Base-by-base conservation (phyloP, 306 rosid genomes). In the Morella rubra region DNA sequence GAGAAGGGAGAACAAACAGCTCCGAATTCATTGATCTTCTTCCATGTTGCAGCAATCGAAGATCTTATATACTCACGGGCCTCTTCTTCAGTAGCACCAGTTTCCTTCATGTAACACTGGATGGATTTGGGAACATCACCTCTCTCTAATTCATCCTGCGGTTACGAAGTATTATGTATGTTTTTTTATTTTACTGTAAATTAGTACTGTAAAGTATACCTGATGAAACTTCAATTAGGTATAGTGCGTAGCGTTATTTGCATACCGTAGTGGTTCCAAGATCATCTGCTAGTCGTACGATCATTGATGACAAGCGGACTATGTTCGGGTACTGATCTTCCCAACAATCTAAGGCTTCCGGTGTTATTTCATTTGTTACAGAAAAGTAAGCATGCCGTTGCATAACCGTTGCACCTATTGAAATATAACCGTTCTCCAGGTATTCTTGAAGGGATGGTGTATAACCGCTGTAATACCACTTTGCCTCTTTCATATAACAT, bases 221-320 rank as follows among this genome's bases (percentile, higher is more conserved):
- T 5, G 56, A 51, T 13, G 18, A 51, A 51, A 51, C 56, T 27
- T 1, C 1, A 27, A 27, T 51, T n/a, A 13, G 56, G 16, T 51
- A 12, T 5, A 24, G n/a, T n/a, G n/a, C n/a, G n/a, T n/a, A n/a
- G n/a, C 3, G 19, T 51, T 4, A 22, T 47, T 66, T 59, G 8
- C 32, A 22, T 72, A 64, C 77, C 42, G 54, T 1, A 1, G 77
- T 55, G 5, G 82, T 72, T n/a, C 71, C 40, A 11, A 79, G 64
- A 51, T 79, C 82, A 72, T 79, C 71, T 12, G 73, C 56, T 51
- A 79, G 77, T 14, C 77, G 73, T 19, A 77, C 16, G 19, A 77
- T 59, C 5, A 42, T 44, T 44, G 68, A 19, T 44, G 52, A 56
- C 18, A 37, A 18, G n/a, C n/a, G 16, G 40, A 69, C 22, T 8